Evolutionary conservation across 495 filamentous ascomycete genomes (phyloP).

Genomic region (Lasiosphaeriaceae sp.): DNA sequence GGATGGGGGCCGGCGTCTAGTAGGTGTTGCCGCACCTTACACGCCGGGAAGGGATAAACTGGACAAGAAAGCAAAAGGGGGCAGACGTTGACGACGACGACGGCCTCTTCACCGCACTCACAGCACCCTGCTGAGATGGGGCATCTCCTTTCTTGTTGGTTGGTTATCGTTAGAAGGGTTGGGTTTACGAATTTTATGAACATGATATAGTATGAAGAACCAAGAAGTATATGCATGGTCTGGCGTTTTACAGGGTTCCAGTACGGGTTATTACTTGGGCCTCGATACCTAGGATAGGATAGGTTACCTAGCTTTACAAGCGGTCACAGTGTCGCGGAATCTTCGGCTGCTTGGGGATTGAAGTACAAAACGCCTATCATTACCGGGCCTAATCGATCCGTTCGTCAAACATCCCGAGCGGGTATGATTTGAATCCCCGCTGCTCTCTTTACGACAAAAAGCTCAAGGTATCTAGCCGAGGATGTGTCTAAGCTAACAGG

Average conservation of each 20-base stretch:
- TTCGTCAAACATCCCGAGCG: too few species aligned
- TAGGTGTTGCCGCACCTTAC: conserved; percentile 71
- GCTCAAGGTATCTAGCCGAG: background rate
- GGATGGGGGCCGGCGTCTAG: conserved; percentile 17
- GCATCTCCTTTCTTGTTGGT: background rate
- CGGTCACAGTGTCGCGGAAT: too few species aligned
- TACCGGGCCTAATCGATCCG: too few species aligned
- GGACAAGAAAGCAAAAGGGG: conserved; percentile 45
- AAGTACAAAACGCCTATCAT: too few species aligned
- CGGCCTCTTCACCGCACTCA: background rate
- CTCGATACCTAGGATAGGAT: too few species aligned
- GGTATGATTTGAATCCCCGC: too few species aligned
- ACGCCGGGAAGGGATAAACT: conserved; percentile 64
- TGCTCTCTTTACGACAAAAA: background rate
- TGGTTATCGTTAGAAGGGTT: too few species aligned
- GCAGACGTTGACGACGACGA: conserved; percentile 29
- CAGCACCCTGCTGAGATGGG: too few species aligned
- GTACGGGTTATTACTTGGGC: too few species aligned
- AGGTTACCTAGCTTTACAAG: too few species aligned
- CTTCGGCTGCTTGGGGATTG: too few species aligned
- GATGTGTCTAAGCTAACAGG: background rate
- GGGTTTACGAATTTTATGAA: background rate
- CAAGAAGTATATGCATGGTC: background rate
- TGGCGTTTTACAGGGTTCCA: background rate
- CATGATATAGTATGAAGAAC: too few species aligned